Evolutionary conservation across 164 flowering plant genomes (phyloP), one percentile per base, ranked within the genome.

Genomic region (Houttuynia cordata): DNA sequence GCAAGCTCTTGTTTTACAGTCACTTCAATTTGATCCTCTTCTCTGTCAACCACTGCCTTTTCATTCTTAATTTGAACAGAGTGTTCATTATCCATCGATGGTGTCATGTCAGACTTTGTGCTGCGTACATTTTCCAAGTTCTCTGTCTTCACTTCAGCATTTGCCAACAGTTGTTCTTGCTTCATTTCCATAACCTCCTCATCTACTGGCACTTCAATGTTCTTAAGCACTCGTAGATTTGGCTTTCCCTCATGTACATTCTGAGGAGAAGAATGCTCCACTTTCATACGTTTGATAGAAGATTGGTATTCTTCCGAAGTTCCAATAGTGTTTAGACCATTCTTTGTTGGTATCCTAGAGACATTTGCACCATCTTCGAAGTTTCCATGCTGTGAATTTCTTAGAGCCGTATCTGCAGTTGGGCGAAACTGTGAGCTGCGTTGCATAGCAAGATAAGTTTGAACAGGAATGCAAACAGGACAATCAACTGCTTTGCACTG

Each of bases 401-500:
- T 63, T 66, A 79, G 59, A 8, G 13, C 64, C 60, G 76, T 53
- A 59, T 64, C 73, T 42, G 78, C 60, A 47, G 59, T 67, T 59
- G 68, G 70, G 60, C 69, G 75, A 59, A 67, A n/a, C 25, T 60
- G 67, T 37, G 65, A 73, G 62, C 60, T 81, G 25, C 51, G 47
- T n/a, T 71, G 75, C 42, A 58, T 15, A 56, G 56, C 71, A 8
- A 81, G 40, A 73, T 52, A 75, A 10, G 67, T 69, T 53, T 64
- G 73, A 24, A 85, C 89, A 61, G 81, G 88, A 71, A 80, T 67
- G 64, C 99, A 94, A 51, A 91, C 90, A 68, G 93, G 91, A 67
- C 99, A 94, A 25, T 62, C 63, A 21, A 67, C 45, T 53, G 64
- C 76, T 50, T 55, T 66, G 67, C 99, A 94, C 18, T 39, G 58